Percentiles rank a stretch among this genome's conserved stretches.
These are phyloP conservation scores for Platanus orientalis DNA, from an alignment of 164 flowering plant genomes.

Conservation along the genomic window DNA sequence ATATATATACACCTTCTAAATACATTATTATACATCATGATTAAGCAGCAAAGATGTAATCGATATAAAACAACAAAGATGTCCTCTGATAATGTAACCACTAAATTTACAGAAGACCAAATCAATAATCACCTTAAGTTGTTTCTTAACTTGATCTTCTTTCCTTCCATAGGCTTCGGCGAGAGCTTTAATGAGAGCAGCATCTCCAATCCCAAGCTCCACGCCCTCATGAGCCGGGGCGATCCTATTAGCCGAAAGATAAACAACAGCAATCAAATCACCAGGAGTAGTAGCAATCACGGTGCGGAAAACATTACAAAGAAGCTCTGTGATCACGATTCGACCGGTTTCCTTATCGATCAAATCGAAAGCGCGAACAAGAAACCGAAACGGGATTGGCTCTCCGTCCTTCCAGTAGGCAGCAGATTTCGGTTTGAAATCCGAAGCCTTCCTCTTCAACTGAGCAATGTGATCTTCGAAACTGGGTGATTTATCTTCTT, in stretches of 20 bases:
- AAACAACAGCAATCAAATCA: conserved; percentile 65
- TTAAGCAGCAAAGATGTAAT: too few species aligned
- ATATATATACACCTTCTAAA: too few species aligned
- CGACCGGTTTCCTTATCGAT: conserved; percentile 71
- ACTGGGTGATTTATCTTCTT: conserved; percentile 22
- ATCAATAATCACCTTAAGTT: conserved; percentile 45
- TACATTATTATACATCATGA: too few species aligned
- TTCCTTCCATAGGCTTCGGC: conserved; percentile 86
- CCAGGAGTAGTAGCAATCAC: conserved; percentile 79
- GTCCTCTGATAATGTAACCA: too few species aligned
- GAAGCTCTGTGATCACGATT: conserved; percentile 72
- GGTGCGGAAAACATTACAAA: conserved; percentile 78
- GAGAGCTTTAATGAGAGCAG: conserved; percentile 74
- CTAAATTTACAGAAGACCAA: too few species aligned
- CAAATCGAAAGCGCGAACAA: conserved; percentile 71
- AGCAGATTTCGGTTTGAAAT: conserved; percentile 52
- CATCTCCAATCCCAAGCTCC: conserved; percentile 96
- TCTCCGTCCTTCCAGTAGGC: conserved; percentile 76
- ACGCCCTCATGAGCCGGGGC: conserved; percentile 88
- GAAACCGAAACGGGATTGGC: conserved; percentile 73
- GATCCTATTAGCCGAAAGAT: conserved; percentile 73
- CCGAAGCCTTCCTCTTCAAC: conserved; percentile 61
- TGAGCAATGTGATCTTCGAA: conserved; percentile 31
- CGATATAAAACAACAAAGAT: too few species aligned
- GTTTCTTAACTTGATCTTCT: conserved; percentile 67